Evolutionary conservation across 1,139 yeast genomes (phyloP).

Genomic region (Candida anutae): DNA sequence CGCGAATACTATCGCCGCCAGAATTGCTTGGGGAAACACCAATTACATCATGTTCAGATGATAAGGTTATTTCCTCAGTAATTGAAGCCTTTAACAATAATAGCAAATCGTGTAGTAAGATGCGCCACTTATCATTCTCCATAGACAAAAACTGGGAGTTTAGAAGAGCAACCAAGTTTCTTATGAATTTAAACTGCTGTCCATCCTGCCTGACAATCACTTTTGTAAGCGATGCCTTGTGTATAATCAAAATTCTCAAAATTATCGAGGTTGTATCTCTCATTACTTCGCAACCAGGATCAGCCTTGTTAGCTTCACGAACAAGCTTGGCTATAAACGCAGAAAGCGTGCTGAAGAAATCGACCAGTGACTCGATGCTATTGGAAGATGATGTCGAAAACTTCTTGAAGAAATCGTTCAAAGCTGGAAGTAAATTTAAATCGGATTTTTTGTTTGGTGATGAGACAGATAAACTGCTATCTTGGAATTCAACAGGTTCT

Average conservation of each 20-base stretch:
- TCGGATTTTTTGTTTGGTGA: constrained; percentile 1
- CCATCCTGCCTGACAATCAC: constrained; percentile 23
- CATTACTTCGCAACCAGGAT: neutral
- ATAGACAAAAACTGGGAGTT: constrained; percentile 30
- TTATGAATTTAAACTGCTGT: constrained; percentile 30
- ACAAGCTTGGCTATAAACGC: constrained; percentile 8
- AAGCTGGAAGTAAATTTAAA: constrained; percentile 18
- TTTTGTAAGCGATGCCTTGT: constrained; percentile 35
- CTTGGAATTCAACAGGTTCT: too few species aligned
- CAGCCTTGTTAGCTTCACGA: neutral
- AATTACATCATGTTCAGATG: constrained; percentile 7
- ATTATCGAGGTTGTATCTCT: constrained; percentile 28
- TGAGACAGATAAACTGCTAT: neutral
- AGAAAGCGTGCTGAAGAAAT: constrained; percentile 14
- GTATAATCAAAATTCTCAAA: constrained; percentile 54
- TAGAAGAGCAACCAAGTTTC: constrained; percentile 40
- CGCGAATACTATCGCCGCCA: neutral
- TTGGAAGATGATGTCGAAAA: constrained; percentile 23
- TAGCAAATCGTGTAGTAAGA: constrained; percentile 56
- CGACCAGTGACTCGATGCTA: constrained; percentile 13
- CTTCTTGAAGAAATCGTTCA: constrained; percentile 33
- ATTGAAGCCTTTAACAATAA: constrained; percentile 44
- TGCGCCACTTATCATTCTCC: constrained; percentile 44
- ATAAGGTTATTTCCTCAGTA: constrained; percentile 13
- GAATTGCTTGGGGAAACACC: neutral